phyloP scores from a whole-genome alignment of 192 early-diverging fungal species.

The Backusella tarrabulga region DNA sequence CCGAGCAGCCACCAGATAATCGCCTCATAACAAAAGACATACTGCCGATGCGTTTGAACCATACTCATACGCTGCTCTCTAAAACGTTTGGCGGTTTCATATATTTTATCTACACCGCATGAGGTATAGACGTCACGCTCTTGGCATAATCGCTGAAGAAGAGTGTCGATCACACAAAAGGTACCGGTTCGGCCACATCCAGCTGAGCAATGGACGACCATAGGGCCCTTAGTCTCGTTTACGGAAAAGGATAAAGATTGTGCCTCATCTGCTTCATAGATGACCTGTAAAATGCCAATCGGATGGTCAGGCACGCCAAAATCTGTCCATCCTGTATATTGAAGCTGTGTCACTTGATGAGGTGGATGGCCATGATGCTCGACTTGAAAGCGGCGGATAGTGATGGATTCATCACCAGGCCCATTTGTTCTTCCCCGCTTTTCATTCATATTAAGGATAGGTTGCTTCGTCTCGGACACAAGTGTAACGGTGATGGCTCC shows the following conservation, averaged over 20 bases:
- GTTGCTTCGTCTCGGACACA: slow-evolving; percentile 49
- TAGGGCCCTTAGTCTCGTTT: slow-evolving; percentile 38
- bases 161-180: slow-evolving; percentile 62
- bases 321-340: slow-evolving; percentile 87
- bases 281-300: slow-evolving; percentile 55
- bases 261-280: slow-evolving; percentile 43
- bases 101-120: slow-evolving; percentile 41
- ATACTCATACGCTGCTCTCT: slow-evolving; percentile 76
- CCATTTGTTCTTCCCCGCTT: slow-evolving; percentile 8
- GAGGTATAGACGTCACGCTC: background rate
- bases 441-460: slow-evolving; percentile 10
- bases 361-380: background rate
- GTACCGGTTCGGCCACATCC: slow-evolving; percentile 76
- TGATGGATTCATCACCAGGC: slow-evolving; percentile 42
- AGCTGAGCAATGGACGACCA: slow-evolving; percentile 73
- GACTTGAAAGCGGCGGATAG: slow-evolving; percentile 43
- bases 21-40: slow-evolving; percentile 83
- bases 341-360: slow-evolving; percentile 66
- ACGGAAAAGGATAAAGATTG: background rate
- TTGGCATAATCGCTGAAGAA: slow-evolving; percentile 17
- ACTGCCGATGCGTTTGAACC: slow-evolving; percentile 85
- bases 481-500: slow-evolving; percentile 53
- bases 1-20: slow-evolving; percentile 53
- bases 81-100: slow-evolving; percentile 59
- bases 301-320: slow-evolving; percentile 71